Evolutionary conservation across 495 filamentous ascomycete species (phyloP).

Genomic region (Penicillium manginii): DNA sequence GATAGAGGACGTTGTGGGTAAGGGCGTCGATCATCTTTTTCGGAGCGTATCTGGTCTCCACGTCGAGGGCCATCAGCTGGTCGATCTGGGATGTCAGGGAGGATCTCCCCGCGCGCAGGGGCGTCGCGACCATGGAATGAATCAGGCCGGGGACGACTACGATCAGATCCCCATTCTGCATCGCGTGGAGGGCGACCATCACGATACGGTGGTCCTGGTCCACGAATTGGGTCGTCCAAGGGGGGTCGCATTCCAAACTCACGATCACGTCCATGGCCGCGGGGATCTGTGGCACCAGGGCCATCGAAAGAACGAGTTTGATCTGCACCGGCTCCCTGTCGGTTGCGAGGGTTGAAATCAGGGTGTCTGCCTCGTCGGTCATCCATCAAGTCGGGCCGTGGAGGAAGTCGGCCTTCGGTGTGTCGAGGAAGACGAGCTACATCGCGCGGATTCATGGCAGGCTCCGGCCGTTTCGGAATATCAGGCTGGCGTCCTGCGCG

Average conservation of each 20-base stretch:
- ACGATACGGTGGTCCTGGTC: constrained; percentile 39
- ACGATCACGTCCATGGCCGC: constrained; percentile 41
- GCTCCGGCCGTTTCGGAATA: constrained; percentile 42
- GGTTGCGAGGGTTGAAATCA: constrained; percentile 42
- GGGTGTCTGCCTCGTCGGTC: constrained; percentile 42
- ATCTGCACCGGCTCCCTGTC: constrained; percentile 41
- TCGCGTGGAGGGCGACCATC: constrained; percentile 39
- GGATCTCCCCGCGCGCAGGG: constrained; percentile 41
- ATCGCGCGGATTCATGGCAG: constrained; percentile 34
- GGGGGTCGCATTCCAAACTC: constrained; percentile 38
- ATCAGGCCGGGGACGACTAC: constrained; percentile 40
- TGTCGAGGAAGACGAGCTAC: constrained; percentile 39
- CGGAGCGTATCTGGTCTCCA: constrained; percentile 34
- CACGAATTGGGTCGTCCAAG: constrained; percentile 48
- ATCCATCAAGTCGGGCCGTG: constrained; percentile 43
- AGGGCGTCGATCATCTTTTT: constrained; percentile 43
- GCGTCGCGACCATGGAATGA: constrained; percentile 35
- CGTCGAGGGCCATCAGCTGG: constrained; percentile 37
- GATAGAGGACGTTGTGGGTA: constrained; percentile 31
- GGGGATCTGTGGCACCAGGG: constrained; percentile 25
- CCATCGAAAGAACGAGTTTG: constrained; percentile 40
- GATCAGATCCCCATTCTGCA: constrained; percentile 41
- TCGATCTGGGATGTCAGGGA: constrained; percentile 41
- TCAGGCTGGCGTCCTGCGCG: constrained; percentile 33
- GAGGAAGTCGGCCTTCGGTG: constrained; percentile 38